These are phyloP conservation scores for Pseudozyma sp. DNA, from an alignment of 1,284 basidiomycete genomes.

Conservation along the genomic window DNA sequence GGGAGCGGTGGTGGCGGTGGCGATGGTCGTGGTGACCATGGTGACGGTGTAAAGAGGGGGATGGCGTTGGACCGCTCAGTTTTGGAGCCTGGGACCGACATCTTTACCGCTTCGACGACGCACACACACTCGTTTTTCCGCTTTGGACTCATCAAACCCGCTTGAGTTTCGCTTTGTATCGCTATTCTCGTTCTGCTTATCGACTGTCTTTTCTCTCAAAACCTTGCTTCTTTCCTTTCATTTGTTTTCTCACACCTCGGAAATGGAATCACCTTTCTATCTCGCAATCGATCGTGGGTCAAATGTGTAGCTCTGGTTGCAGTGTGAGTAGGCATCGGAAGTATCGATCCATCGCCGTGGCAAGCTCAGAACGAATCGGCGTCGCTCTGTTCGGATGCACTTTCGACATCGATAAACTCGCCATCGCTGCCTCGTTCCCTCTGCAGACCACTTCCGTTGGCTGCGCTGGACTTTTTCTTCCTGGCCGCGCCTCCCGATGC, in stretches of 20 bases:
- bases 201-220: too few relatives aligned
- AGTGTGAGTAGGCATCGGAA: too few relatives aligned
- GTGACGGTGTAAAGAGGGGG: neutral
- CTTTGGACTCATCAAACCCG: too few relatives aligned
- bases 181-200: too few relatives aligned
- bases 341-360: too few relatives aligned
- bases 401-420: constrained; percentile 53
- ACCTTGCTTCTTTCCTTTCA: too few relatives aligned
- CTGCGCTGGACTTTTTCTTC: constrained; percentile 8
- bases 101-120: neutral
- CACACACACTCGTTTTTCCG: too few relatives aligned
- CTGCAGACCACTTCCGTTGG: constrained; percentile 23
- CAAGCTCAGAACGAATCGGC: constrained; percentile 35
- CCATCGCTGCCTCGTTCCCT: constrained; percentile 48
- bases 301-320: too few relatives aligned
- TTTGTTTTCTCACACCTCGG: too few relatives aligned
- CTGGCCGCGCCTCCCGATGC: neutral
- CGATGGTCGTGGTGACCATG: constrained; percentile 1
- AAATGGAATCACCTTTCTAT: too few relatives aligned
- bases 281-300: too few relatives aligned
- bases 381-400: constrained; percentile 49
- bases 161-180: too few relatives aligned
- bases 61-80: neutral
- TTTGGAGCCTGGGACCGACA: neutral
- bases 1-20: neutral